phyloP scores from a whole-genome alignment of 352 stramenopile genomes.

The Globisporangium camurandrum region DNA sequence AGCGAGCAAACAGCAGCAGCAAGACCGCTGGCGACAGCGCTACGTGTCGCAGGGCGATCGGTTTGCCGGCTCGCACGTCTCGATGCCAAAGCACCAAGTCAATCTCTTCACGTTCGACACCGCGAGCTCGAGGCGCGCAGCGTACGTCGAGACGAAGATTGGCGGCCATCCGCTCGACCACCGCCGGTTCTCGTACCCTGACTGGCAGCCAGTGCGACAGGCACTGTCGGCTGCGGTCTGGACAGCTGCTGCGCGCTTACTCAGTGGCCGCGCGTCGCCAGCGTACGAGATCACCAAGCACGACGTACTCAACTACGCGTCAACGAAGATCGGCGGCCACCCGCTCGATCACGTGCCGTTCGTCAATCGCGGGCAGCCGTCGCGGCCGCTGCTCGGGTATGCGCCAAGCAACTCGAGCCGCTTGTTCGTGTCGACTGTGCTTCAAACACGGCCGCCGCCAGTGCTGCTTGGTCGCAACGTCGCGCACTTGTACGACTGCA shows the following conservation, averaged over 20 bases:
- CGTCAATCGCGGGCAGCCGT: slow-evolving; percentile 46
- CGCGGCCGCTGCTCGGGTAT: slow-evolving; percentile 48
- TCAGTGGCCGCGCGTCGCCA: slow-evolving; percentile 15
- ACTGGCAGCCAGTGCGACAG: background rate
- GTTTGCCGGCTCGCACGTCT: slow-evolving; percentile 14
- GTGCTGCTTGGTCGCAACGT: slow-evolving; percentile 4
- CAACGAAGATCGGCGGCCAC: slow-evolving; percentile 66
- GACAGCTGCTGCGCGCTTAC: background rate
- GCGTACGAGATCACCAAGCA: slow-evolving; percentile 27
- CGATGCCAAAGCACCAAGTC: slow-evolving; percentile 25
- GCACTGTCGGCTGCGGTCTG: slow-evolving; percentile 12
- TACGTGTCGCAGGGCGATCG: background rate
- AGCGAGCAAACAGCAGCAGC: slow-evolving; percentile 12
- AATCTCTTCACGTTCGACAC: slow-evolving; percentile 53
- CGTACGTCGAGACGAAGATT: slow-evolving; percentile 70
- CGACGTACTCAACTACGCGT: slow-evolving; percentile 37
- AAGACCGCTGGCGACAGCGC: background rate
- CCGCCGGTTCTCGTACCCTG: slow-evolving; percentile 18
- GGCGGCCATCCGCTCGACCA: slow-evolving; percentile 72
- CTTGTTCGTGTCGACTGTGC: background rate
- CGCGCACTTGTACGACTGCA: slow-evolving; percentile 54
- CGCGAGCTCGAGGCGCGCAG: slow-evolving; percentile 4
- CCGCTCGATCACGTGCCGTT: slow-evolving; percentile 72
- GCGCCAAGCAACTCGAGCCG: slow-evolving; percentile 7
- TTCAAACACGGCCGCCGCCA: background rate